phyloP scores from a whole-genome alignment of 2,329 filamentous ascomycete species.

The Hymenoscyphus occultus region DNA sequence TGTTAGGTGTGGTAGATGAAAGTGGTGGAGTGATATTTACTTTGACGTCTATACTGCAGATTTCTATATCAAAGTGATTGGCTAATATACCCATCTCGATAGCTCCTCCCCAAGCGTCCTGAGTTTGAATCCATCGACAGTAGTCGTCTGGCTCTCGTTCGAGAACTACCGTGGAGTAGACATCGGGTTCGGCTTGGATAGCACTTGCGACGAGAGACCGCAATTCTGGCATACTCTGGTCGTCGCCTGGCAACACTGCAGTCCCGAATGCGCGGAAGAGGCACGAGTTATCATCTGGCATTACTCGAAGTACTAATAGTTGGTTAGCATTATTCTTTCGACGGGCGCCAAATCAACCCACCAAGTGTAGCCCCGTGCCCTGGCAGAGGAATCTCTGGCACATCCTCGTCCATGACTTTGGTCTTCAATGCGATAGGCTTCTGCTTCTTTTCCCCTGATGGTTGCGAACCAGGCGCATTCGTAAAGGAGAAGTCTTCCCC shows the following conservation, averaged over 20 bases:
- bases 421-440: conserved; percentile 29
- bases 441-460: conserved; percentile 6
- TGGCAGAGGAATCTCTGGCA: conserved; percentile 43
- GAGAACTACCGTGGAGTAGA: conserved; percentile 74
- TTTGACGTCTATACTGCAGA: conserved; percentile 78
- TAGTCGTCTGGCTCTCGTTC: conserved; percentile 70
- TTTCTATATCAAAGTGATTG: conserved; percentile 80
- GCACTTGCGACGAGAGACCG: conserved; percentile 74
- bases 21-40: conserved; percentile 31
- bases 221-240: conserved; percentile 68
- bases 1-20: conserved; percentile 25
- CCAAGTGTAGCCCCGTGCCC: conserved; percentile 51
- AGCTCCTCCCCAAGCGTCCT: conserved; percentile 84
- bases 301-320: conserved; percentile 71
- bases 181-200: conserved; percentile 69
- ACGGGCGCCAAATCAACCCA: conserved; percentile 37
- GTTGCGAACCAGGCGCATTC: not conserved
- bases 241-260: conserved; percentile 61
- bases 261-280: conserved; percentile 87
- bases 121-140: conserved; percentile 74
- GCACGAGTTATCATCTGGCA: conserved; percentile 96
- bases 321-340: conserved; percentile 5
- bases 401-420: conserved; percentile 34
- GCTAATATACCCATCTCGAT: conserved; percentile 87
- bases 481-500: conserved; percentile 1